Evolutionary conservation across 2,329 filamentous ascomycete species (phyloP), one percentile per base, ranked within the genome.

Genomic region (Talaromyces sp.): DNA sequence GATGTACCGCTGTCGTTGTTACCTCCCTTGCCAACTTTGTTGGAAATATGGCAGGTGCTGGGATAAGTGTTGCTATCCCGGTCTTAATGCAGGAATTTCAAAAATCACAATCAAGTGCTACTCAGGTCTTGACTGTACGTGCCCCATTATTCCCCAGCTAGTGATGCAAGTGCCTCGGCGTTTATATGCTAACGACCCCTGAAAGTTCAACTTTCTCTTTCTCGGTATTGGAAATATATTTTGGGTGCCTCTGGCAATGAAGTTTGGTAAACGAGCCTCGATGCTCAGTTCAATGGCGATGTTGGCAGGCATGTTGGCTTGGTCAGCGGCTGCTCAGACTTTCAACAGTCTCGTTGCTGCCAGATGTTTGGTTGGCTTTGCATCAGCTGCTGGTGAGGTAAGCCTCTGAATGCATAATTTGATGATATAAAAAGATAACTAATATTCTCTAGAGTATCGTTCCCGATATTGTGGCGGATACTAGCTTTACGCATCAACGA

Each of bases 341-440:
- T 61, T 61, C 39, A 43, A 61, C 25, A 61, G 58, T n/a, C 37
- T 61, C 7, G 22, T 61, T 31, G 58, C 39, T 11, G 58, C 58
- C 15, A 61, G 58, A 50, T 43, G 33, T 35, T 31, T 61, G 13
- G n/a, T 61, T n/a, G 58, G 58, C n/a, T 49, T 61, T 49, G 58
- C 41, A 33, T 10, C n/a, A 25, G 58, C 58, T 3, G 33, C 58
- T 43, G 41, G 41, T 43, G 41, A 43, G 41, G 41, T 43, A 43
- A 43, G 8, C 41, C n/a, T 43, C 19, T 17, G 0, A 7, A 3
- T 41, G 15, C 17, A 41, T n/a, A n/a, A 17, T 41, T 41, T 41
- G 39, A 41, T 41, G 13, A 41, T n/a, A 3, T n/a, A 41, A 17
- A n/a, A 41, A n/a, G 9, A n/a, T n/a, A n/a, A n/a, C 39, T 19